Evolutionary conservation across 768 basidiomycete genomes (phyloP).

Genomic region (Rhizopogon vulgaris): DNA sequence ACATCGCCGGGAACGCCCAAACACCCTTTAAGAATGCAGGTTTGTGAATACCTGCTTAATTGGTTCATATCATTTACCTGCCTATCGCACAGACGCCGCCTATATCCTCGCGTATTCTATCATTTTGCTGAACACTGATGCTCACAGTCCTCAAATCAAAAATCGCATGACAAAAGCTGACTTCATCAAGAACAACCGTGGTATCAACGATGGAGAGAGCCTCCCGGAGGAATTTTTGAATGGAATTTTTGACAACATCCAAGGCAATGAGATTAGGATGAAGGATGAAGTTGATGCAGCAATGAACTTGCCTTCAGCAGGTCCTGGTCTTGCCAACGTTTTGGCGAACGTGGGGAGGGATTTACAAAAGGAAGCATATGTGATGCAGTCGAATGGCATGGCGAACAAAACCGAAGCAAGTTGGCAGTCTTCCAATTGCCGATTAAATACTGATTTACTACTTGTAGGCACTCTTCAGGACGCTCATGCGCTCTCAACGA

Average conservation of each 20-base stretch:
- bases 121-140: constrained; percentile 96
- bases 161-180: constrained; percentile 88
- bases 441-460: constrained; percentile 9
- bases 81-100: constrained; percentile 59
- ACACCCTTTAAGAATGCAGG: constrained; percentile 93
- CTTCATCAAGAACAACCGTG: constrained; percentile 92
- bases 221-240: constrained; percentile 81
- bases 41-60: constrained; percentile 30
- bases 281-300: constrained; percentile 88
- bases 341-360: constrained; percentile 90
- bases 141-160: constrained; percentile 92
- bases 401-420: constrained; percentile 90
- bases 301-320: constrained; percentile 32
- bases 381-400: constrained; percentile 94
- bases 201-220: constrained; percentile 88
- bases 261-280: constrained; percentile 92
- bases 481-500: constrained; percentile 89
- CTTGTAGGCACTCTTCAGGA: constrained; percentile 78
- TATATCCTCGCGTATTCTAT: constrained; percentile 94
- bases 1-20: constrained; percentile 81
- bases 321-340: constrained; percentile 74
- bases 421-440: constrained; percentile 4
- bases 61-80: constrained; percentile 5
- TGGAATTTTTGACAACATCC: constrained; percentile 86
- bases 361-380: constrained; percentile 92